These are phyloP conservation scores for Acrocalymma vagum DNA, from an alignment of 2,329 filamentous ascomycete genomes.

Conservation along the genomic window DNA sequence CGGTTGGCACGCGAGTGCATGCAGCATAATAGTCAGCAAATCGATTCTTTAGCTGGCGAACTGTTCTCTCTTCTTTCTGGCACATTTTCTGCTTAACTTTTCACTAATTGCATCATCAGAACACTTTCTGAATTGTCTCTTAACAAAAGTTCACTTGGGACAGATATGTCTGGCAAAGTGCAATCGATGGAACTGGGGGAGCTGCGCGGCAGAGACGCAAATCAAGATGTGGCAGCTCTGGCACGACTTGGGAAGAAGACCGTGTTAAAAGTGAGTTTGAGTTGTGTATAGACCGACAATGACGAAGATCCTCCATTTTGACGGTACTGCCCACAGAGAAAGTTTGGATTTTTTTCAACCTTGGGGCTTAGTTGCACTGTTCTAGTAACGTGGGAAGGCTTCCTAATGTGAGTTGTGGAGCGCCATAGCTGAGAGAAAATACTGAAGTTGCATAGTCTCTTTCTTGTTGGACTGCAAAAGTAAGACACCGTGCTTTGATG, in stretches of 20 bases:
- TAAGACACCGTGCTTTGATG: constrained; percentile 6
- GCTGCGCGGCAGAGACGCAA: no score
- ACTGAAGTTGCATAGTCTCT: constrained; percentile 25
- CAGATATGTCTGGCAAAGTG: no score
- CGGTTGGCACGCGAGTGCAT: no score
- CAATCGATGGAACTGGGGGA: no score
- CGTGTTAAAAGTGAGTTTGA: constrained; percentile 25
- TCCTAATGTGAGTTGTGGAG: constrained; percentile 25
- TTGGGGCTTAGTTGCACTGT: constrained; percentile 38
- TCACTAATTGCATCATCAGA: no score
- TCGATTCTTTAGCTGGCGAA: no score
- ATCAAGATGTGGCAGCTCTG: constrained; percentile 27
- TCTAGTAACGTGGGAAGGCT: constrained; percentile 38
- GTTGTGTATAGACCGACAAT: neutral
- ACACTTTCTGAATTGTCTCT: no score
- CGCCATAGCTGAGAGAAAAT: neutral
- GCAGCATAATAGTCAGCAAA: no score
- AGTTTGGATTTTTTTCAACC: constrained; percentile 35
- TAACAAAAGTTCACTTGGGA: no score
- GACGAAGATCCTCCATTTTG: neutral
- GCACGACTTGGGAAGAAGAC: constrained; percentile 31
- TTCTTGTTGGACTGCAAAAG: constrained; percentile 27
- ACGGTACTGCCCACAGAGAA: no score
- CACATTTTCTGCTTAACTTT: no score
- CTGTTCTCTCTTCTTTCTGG: no score